These are phyloP conservation scores for Podospora anserina DNA, from an alignment of 495 filamentous ascomycete species.

Conservation along the genomic window DNA sequence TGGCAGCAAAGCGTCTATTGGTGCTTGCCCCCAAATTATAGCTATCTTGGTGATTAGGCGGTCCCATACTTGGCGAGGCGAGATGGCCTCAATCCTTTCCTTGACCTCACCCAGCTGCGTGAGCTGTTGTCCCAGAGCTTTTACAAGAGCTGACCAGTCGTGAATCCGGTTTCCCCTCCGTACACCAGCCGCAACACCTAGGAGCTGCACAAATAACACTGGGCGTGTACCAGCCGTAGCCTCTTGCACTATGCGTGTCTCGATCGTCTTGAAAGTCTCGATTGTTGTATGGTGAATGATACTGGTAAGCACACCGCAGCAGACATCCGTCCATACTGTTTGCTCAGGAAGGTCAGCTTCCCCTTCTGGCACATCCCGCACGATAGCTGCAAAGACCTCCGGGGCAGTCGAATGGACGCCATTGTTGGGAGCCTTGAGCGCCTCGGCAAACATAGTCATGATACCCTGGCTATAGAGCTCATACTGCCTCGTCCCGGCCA, in stretches of 20 bases:
- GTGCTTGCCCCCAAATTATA: slow-evolving; percentile 69
- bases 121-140: slow-evolving; percentile 55
- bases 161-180: slow-evolving; percentile 71
- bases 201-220: slow-evolving; percentile 54
- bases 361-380: slow-evolving; percentile 50
- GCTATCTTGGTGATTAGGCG: slow-evolving; percentile 58
- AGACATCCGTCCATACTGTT: slow-evolving; percentile 57
- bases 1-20: slow-evolving; percentile 75
- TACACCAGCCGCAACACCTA: slow-evolving; percentile 68
- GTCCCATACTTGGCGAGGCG: slow-evolving; percentile 51
- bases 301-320: slow-evolving; percentile 70
- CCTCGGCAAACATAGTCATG: slow-evolving; percentile 85
- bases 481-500: slow-evolving; percentile 48
- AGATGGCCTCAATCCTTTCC: slow-evolving; percentile 37
- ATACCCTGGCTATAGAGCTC: slow-evolving; percentile 75
- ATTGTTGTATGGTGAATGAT: slow-evolving; percentile 76
- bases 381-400: slow-evolving; percentile 63
- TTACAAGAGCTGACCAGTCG: slow-evolving; percentile 66
- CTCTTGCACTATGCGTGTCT: slow-evolving; percentile 53
- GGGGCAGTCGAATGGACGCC: slow-evolving; percentile 76
- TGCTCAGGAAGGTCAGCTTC: slow-evolving; percentile 45
- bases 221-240: slow-evolving; percentile 42
- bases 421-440: slow-evolving; percentile 76
- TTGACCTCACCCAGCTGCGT: slow-evolving; percentile 37
- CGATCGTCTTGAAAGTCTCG: slow-evolving; percentile 62